These are phyloP conservation scores for Gaillardinia entomophila DNA, from an alignment of 805 yeast genomes.

Conservation along the genomic window DNA sequence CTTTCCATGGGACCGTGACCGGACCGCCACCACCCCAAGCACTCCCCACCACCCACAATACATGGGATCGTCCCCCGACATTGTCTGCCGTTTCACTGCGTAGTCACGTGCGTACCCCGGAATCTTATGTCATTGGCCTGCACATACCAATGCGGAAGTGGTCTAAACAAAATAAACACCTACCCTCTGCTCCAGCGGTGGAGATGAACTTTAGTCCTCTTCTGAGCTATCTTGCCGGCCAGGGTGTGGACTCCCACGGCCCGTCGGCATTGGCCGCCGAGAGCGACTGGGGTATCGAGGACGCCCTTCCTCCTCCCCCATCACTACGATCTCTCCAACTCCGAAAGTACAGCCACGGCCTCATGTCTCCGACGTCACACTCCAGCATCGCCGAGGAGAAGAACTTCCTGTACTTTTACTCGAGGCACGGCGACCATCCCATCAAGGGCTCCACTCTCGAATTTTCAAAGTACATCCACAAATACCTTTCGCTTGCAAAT, in stretches of 20 bases:
- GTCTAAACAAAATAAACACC: not conserved
- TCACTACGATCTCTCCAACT: constrained; percentile 12
- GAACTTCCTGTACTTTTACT: not conserved
- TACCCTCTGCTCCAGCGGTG: not conserved
- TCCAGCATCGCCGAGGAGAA: not conserved
- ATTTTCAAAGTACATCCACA: constrained; percentile 16
- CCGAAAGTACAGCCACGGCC: constrained; percentile 5
- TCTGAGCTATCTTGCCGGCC: not conserved
- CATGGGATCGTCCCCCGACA: no score
- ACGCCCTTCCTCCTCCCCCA: constrained; percentile 6
- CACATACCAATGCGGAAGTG: not conserved
- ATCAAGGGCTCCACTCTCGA: constrained; percentile 4
- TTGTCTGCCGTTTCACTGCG: no score
- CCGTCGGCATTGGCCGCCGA: no score
- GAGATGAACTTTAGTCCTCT: not conserved
- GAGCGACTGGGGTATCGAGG: constrained; percentile 19
- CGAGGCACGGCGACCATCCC: not conserved
- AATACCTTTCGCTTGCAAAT: constrained; percentile 19
- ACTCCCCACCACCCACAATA: no score
- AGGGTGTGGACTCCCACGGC: not conserved
- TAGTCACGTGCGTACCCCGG: not conserved
- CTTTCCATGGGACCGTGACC: no score
- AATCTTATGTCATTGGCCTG: not conserved
- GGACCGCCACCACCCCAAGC: no score
- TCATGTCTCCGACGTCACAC: not conserved